Conservation (phyloP, 352 stramenopile genomes). For the Phytophthora ramorum region DNA sequence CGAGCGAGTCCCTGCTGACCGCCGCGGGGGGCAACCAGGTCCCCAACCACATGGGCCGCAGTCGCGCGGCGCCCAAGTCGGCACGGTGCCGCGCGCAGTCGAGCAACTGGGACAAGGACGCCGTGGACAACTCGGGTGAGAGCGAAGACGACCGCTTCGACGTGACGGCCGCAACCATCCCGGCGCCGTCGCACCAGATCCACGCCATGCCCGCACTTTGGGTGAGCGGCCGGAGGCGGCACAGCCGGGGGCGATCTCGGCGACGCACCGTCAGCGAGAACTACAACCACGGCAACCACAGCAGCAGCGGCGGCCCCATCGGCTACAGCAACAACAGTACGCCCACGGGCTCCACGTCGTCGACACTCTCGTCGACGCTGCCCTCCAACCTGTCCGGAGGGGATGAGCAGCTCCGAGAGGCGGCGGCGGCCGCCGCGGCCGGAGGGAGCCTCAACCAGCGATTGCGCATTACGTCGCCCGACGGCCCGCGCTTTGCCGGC, state of each 20-base stretch:
- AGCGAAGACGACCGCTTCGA: slow-evolving; percentile 51
- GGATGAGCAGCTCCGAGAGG: slow-evolving; percentile 47
- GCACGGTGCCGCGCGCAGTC: slow-evolving; percentile 63
- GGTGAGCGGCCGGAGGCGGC: slow-evolving; percentile 50
- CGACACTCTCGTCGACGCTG: slow-evolving; percentile 28
- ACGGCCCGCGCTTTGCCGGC: slow-evolving; percentile 53
- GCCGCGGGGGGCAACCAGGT: slow-evolving; percentile 20
- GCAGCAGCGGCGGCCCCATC: slow-evolving; percentile 14
- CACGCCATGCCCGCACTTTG: slow-evolving; percentile 48
- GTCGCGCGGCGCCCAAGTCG: slow-evolving; percentile 29
- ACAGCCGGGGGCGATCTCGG: slow-evolving; percentile 44
- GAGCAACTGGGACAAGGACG: slow-evolving; percentile 65
- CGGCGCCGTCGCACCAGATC: slow-evolving; percentile 47
- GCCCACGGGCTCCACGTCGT: slow-evolving; percentile 24
- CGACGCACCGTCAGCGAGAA: slow-evolving; percentile 48
- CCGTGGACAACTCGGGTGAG: slow-evolving; percentile 47
- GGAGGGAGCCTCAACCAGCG: slow-evolving; percentile 41
- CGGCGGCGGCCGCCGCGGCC: slow-evolving; percentile 15
- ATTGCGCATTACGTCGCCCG: slow-evolving; percentile 61
- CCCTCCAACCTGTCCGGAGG: slow-evolving; percentile 23
- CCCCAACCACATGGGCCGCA: slow-evolving; percentile 21
- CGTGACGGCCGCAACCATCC: slow-evolving; percentile 46
- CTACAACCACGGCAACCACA: slow-evolving; percentile 25
- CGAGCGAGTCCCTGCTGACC: slow-evolving; percentile 36
- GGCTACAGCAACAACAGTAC: slow-evolving; percentile 31